phyloP scores from a whole-genome alignment of 805 yeast species.

The Candida wancherniae region DNA sequence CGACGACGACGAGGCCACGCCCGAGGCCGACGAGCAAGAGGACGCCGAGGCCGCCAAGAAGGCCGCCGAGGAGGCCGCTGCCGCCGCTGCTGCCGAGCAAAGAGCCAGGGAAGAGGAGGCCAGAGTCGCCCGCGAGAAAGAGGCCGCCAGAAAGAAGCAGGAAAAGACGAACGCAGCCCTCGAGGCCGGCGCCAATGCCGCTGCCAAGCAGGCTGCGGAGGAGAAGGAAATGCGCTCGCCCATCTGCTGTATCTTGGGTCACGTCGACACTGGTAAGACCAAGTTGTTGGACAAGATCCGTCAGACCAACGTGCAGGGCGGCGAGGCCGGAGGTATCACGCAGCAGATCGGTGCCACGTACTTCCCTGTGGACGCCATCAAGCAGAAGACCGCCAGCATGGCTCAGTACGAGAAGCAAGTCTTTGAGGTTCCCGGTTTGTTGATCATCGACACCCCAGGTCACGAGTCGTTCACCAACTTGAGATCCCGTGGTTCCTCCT shows the following conservation, averaged over 20 bases:
- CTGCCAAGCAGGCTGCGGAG: constrained; percentile 19
- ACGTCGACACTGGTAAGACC: constrained; percentile 99
- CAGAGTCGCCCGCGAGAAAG: too few species aligned
- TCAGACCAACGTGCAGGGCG: constrained; percentile 99
- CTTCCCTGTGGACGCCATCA: constrained; percentile 94
- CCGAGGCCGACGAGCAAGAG: constrained; percentile 21
- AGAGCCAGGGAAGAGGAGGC: constrained; percentile 6
- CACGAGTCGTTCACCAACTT: constrained; percentile 98
- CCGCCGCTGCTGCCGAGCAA: constrained; percentile 13
- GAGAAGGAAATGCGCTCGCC: constrained; percentile 86
- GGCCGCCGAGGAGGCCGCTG: constrained; percentile 12
- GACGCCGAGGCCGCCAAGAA: constrained; percentile 12
- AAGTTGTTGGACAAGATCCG: constrained; percentile 94
- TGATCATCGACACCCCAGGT: constrained; percentile 98
- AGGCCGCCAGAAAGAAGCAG: constrained; percentile 18
- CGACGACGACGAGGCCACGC: constrained; percentile 26
- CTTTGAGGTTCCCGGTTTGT: constrained; percentile 94
- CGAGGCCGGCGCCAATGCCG: constrained; percentile 21
- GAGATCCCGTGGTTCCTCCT: constrained; percentile 97
- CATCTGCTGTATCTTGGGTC: constrained; percentile 97
- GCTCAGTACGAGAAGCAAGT: constrained; percentile 75
- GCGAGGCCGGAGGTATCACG: constrained; percentile 99
- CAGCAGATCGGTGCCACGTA: constrained; percentile 99
- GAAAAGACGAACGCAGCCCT: constrained; percentile 23
- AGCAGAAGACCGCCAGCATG: constrained; percentile 89